A percentile compares a stretch with the other conserved stretches of the same genome.
These are phyloP conservation scores for Gracilaria caudata DNA, from an alignment of 23 red algal genomes.

Conservation along the genomic window DNA sequence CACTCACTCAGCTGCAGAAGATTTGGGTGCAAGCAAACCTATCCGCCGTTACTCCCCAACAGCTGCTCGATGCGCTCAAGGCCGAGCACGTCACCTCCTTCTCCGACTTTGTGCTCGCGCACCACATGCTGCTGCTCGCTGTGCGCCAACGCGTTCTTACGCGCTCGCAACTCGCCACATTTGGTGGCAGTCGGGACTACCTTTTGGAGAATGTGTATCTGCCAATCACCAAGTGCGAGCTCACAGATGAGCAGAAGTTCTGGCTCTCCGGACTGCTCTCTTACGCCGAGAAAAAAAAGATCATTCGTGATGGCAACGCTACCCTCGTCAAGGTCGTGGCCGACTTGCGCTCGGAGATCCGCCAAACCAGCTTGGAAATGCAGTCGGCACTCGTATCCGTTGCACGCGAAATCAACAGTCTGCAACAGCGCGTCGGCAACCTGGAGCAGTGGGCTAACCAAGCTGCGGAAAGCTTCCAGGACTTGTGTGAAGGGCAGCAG, in stretches of 20 bases:
- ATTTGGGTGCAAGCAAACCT: background rate
- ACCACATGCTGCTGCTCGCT: conserved; percentile 29
- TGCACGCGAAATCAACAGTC: background rate
- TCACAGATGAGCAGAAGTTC: background rate
- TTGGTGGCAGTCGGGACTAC: conserved; percentile 28
- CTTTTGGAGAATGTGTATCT: conserved; percentile 9
- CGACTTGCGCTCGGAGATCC: conserved; percentile 6
- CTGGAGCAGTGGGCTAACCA: background rate
- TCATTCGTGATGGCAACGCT: conserved; percentile 4
- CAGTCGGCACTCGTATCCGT: background rate
- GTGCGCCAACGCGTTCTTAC: conserved; percentile 9
- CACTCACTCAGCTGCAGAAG: background rate
- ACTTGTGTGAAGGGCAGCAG: background rate
- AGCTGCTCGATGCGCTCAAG: background rate
- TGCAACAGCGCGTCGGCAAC: background rate
- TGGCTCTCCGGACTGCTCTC: background rate
- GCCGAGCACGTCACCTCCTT: conserved; percentile 8
- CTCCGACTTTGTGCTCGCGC: background rate
- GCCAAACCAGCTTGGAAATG: background rate
- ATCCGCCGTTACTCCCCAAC: background rate
- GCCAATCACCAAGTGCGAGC: background rate
- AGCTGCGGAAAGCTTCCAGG: background rate
- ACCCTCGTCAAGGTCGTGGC: background rate
- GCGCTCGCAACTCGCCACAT: background rate
- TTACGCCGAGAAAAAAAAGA: background rate